Base-by-base conservation (phyloP, 257 asterid species). In the Handroanthus guayacan region DNA sequence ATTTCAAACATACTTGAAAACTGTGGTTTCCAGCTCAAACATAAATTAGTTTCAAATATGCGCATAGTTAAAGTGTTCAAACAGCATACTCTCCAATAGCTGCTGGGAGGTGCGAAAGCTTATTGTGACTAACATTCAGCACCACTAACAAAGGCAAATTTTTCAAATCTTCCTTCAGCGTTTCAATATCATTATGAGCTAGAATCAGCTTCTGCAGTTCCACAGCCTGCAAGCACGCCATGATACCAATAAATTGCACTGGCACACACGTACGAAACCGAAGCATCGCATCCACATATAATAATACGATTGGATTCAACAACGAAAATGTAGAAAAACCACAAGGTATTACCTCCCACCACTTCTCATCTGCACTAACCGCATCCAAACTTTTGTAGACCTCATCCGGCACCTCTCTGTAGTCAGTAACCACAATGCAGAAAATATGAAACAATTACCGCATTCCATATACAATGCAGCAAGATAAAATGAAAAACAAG, bases 131-230 rank as follows among this genome's bases (percentile, higher is more conserved):
- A 61, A 95, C 91, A 86, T 95, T 95, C 72, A 93, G 69, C 25
- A 90, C 97, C 9, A 85, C 81, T 67, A 95, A 77, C 17, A 84
- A 78, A 71, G 90, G 85, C 86, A 95, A 77, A 84, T 95, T 92
- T 81, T 83, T 89, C 81, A 95, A 74, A 68, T 95, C 97, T 78
- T 93, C 98, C 85, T 86, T 89, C 79, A 95, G 82, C 51, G 79
- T 79, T 81, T 88, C 97, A 66, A 95, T 92, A 38, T 85, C 80
- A 75, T 95, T 95, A 81, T 92, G 98, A 69, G 97, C 99, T 82
- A 95, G 80, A 82, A 95, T 95, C 80, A 95, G 85, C 91, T 95
- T 93, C 84, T 92, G 99, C 44, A 93, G 87, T 82, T 91, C 99
- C 79, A 95, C 99, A 50, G 94, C 91, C 99, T 95, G 81, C 41